phyloP scores from a whole-genome alignment of 2,329 filamentous ascomycete genomes.

The Nigrospora sphaerica region DNA sequence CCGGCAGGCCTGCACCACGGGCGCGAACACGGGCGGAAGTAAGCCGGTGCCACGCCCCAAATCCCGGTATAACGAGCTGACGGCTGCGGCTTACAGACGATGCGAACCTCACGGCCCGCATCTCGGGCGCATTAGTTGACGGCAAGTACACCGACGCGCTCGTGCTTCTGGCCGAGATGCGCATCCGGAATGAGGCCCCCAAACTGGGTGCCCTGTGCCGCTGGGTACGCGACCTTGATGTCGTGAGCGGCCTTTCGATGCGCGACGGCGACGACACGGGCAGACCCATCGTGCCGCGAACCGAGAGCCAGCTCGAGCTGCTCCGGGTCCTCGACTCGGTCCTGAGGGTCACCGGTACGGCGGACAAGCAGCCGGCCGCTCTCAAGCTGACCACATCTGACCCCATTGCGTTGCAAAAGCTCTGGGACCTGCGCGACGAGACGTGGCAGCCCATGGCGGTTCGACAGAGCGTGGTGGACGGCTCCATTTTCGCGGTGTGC shows the following conservation, averaged over 20 bases:
- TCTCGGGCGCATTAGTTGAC: constrained; percentile 59
- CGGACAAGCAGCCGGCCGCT: constrained; percentile 38
- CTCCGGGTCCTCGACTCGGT: constrained; percentile 58
- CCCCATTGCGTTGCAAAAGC: constrained; percentile 50
- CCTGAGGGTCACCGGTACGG: constrained; percentile 54
- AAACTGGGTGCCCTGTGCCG: constrained; percentile 63
- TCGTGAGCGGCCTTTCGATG: constrained; percentile 58
- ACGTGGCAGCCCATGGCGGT: constrained; percentile 32
- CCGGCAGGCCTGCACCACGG: constrained; percentile 60
- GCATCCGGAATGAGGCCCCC: constrained; percentile 55
- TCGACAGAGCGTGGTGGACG: constrained; percentile 52
- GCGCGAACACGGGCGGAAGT: constrained; percentile 48
- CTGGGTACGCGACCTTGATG: constrained; percentile 66
- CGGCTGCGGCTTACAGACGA: constrained; percentile 29
- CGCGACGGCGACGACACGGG: constrained; percentile 26
- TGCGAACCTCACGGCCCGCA: constrained; percentile 58
- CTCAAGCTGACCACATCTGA: constrained; percentile 21
- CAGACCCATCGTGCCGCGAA: constrained; percentile 22
- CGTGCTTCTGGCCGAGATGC: constrained; percentile 63
- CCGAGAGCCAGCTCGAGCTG: constrained; percentile 43
- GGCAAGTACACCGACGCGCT: constrained; percentile 58
- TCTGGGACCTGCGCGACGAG: constrained; percentile 50
- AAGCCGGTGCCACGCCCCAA: not conserved
- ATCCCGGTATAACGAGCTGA: not conserved
- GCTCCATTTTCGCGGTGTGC: constrained; percentile 39